Evolutionary conservation across 768 basidiomycete species (phyloP), one percentile per base, ranked within the genome.

Genomic region (Lanmaoa pseudosensibilis): DNA sequence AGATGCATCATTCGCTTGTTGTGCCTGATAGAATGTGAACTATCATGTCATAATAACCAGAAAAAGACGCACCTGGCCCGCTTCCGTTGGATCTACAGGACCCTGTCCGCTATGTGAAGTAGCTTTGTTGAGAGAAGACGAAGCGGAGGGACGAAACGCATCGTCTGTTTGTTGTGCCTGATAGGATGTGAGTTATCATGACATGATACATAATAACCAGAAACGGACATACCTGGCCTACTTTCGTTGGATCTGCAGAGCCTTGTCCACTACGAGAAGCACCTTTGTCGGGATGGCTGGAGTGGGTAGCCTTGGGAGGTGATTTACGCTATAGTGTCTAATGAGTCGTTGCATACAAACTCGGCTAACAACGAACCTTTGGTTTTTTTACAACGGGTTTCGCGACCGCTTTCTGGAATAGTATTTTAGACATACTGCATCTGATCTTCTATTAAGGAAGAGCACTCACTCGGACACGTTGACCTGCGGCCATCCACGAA

Each of bases 191-290:
- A 33, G 13, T 5, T 34, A 11, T 15, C 34, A 6, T 15, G 30
- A 21, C 19, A 1, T 33, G 4, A 1, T 21, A 19, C 11, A 32
- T 0, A 4, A 13, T 8, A 3, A 3, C 6, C 3, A 21, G 32
- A 33, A 12, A 45, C 12, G 25, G 10, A 12, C 27, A 2, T 5
- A 45, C 40, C 3, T 1, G 13, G 3, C 7, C 6, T 0, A 11
- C 3, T 13, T 5, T 3, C 5, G 0, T 30, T n/a, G 18, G 0
- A 5, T n/a, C 18, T 1, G 11, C 11, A 4, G 27, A 1, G n/a
- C 6, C 5, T 32, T 46, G 45, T 7, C 5, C 30, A 3, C 46
- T 15, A 15, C 4, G 2, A 4, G n/a, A 32, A 2, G 30, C 8
- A 15, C 10, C n/a, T 1, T 32, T 10, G 7, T 19, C 19, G 2